Evolutionary conservation across 2,329 filamentous ascomycete genomes (phyloP), one percentile per base, ranked within the genome.

Genomic region (Lasiodiplodia hormozganensis): DNA sequence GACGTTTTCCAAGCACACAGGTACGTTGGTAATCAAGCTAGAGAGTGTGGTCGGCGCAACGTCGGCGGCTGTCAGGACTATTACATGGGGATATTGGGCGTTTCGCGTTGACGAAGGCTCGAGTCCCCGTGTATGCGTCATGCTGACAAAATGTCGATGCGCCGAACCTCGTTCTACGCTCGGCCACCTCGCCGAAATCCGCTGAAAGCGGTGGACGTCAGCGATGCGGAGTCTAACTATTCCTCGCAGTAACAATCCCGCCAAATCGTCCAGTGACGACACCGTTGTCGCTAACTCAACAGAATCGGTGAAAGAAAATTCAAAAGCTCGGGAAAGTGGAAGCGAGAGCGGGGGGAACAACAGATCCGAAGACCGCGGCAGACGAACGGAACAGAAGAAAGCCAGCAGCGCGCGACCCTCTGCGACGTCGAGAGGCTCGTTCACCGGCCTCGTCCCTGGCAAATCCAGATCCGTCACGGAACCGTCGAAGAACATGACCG

Each of bases 401-500:
- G 80, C 76, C 23, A 58, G 38, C 53, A 38, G 53, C 31, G 43
- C 60, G 4, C 43, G 60, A 12, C 60, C 60, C 28, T 57, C 53
- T n/a, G 52, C 52, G 16, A 34, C 52, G n/a, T 75, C 89, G 79
- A 83, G 92, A 71, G 84, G 91, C 70, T 93, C 92, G 10, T 88
- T 89, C 62, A 87, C 91, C 43, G 90, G 90, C 70, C 86, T 92
- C 51, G 83, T 83, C 64, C 81, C 82, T 67, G 82, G 85, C 68
- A 92, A 94, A 76, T 85, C 87, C 40, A 93, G 94, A 77, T 83
- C 88, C 34, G 77, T 82, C 12, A 83, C 85, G 64, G 92, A 97
- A 76, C 90, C 89, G n/a, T 91, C 92, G 43, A 87, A 90, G 68
- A 89, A 93, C 74, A 97, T 99, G 94, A 98, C 93, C 11, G 95